Conservation (phyloP, 2,329 filamentous ascomycete genomes). For the Didymosphaeria variabile region DNA sequence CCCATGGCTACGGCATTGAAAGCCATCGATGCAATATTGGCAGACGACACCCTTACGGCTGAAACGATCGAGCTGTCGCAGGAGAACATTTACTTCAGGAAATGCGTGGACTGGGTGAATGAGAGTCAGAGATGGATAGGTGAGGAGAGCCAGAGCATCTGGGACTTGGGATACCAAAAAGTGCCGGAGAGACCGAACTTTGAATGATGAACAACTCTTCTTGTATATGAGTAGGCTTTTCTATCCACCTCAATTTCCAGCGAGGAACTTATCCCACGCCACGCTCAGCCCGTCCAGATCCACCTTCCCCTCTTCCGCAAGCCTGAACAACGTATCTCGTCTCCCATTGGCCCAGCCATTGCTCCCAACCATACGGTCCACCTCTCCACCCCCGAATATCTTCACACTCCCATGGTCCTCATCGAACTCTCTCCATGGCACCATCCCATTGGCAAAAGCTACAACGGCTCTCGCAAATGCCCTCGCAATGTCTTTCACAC, state of each 20-base stretch:
- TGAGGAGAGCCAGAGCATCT: constrained; percentile 39
- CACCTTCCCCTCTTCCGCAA: constrained; percentile 24
- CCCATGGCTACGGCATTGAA: constrained; percentile 52
- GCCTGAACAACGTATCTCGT: constrained; percentile 22
- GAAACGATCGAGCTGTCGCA: constrained; percentile 53
- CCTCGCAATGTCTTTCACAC: constrained; percentile 16
- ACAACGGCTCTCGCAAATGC: constrained; percentile 30
- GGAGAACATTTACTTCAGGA: constrained; percentile 53
- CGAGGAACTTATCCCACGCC: constrained; percentile 34
- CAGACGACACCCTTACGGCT: constrained; percentile 47
- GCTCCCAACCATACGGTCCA: constrained; percentile 11
- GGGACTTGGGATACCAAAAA: constrained; percentile 43
- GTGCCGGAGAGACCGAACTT: constrained; percentile 35
- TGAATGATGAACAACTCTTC: background rate
- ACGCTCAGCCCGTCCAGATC: constrained; percentile 30
- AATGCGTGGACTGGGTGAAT: constrained; percentile 50
- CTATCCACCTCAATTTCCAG: constrained; percentile 17
- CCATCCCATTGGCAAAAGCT: constrained; percentile 29
- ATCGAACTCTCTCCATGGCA: constrained; percentile 22
- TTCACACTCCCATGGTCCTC: constrained; percentile 10
- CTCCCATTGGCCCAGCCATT: constrained; percentile 11
- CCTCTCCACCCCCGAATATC: constrained; percentile 16
- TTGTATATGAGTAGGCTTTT: background rate
- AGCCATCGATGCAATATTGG: constrained; percentile 51
- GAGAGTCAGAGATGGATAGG: constrained; percentile 53